phyloP scores from a whole-genome alignment of 129 eudicot genomes.

The Escallonia rubra region DNA sequence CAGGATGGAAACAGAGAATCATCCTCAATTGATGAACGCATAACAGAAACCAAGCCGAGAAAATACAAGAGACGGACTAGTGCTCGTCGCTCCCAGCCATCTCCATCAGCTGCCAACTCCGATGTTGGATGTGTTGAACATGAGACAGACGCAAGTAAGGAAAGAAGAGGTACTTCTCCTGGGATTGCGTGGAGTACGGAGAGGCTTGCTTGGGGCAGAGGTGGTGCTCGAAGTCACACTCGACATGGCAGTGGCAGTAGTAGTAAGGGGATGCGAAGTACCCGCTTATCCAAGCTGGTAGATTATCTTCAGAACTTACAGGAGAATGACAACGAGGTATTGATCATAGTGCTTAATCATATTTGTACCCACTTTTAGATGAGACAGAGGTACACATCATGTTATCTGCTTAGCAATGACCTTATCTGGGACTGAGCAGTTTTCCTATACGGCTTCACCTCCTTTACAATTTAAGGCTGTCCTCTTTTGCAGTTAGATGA shows the following conservation, averaged over 20 bases:
- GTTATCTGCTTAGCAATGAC: not conserved
- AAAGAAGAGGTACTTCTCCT: conserved; percentile 9
- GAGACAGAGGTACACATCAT: not conserved
- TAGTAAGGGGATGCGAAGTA: not conserved
- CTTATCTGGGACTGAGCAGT: not conserved
- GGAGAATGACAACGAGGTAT: conserved; percentile 24
- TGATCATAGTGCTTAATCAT: not conserved
- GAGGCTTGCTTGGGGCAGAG: conserved; percentile 31
- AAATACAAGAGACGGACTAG: conserved; percentile 7
- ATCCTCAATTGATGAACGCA: conserved; percentile 11
- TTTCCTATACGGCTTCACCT: not conserved
- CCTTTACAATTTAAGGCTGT: not conserved
- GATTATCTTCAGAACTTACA: conserved; percentile 5
- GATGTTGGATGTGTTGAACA: conserved; percentile 14
- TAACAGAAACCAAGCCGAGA: conserved; percentile 10
- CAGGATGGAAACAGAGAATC: conserved; percentile 6
- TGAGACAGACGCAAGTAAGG: conserved; percentile 6
- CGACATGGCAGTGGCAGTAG: conserved; percentile 15
- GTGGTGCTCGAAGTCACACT: conserved; percentile 23
- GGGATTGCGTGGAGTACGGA: conserved; percentile 11
- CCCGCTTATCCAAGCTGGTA: conserved; percentile 10
- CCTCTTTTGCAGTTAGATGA: conserved; percentile 9
- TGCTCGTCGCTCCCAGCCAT: conserved; percentile 2
- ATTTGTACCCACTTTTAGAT: not conserved
- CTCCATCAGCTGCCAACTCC: conserved; percentile 12